Conservation (phyloP, 2,329 filamentous ascomycete species). For the Apiospora phragmitis region DNA sequence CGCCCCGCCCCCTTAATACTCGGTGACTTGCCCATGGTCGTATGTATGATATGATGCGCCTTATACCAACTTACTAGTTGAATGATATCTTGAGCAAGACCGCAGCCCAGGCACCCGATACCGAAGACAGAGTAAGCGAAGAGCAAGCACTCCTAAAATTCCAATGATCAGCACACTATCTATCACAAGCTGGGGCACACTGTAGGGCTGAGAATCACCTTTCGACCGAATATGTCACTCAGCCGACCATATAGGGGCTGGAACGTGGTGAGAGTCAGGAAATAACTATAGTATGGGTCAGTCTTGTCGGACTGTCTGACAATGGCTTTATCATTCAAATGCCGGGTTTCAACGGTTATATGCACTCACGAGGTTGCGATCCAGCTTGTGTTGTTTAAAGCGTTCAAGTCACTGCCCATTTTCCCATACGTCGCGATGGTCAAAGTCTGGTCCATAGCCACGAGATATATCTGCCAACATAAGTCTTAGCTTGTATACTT, state of each 20-base stretch:
- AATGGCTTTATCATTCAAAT: background rate
- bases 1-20: no score
- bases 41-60: background rate
- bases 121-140: constrained; percentile 61
- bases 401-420: constrained; percentile 74
- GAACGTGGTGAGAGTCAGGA: constrained; percentile 15
- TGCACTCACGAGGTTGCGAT: constrained; percentile 48
- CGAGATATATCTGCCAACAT: constrained; percentile 64
- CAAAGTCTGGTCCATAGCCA: constrained; percentile 75
- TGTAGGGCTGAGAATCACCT: constrained; percentile 25
- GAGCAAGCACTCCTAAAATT: constrained; percentile 45
- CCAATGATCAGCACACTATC: background rate
- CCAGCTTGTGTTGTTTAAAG: constrained; percentile 75
- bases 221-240: constrained; percentile 62
- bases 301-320: constrained; percentile 30
- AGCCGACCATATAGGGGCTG: constrained; percentile 67
- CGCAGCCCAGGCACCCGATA: constrained; percentile 57
- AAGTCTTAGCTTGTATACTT: background rate
- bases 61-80: constrained; percentile 39
- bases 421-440: constrained; percentile 76
- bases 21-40: no score
- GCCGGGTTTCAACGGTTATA: constrained; percentile 22
- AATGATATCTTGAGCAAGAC: constrained; percentile 57
- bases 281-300: constrained; percentile 21
- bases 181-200: background rate